Base-by-base conservation (phyloP, 75 land plant genomes). In the Picea sitchensis region DNA sequence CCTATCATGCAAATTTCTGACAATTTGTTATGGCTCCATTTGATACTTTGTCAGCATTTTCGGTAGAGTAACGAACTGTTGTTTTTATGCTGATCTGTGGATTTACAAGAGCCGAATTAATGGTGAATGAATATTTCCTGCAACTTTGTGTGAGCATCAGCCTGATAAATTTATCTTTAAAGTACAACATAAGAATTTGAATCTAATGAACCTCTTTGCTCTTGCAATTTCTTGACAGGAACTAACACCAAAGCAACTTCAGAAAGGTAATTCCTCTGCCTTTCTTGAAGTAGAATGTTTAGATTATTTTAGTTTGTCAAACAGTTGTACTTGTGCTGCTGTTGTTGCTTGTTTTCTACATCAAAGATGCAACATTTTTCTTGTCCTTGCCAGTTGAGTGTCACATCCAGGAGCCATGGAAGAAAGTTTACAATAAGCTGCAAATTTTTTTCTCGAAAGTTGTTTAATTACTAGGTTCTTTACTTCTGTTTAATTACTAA, bases 221-320 rank as follows among this genome's bases (percentile, higher is more conserved):
- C 56, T 18, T 75, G 13, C 11, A 51, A 54, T 58, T 58, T 14
- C 71, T 77, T 80, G 81, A 78, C 85, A 93, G 95, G 93, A 93
- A 32, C 47, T 91, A 71, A 80, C 88, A 59, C 95, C 95, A 2
- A 87, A 84, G 77, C 87, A 94, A 75, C 92, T 94, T 38, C 96
- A 94, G 75, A 87, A 92, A 67, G 94, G 96, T 94, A 81, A 59
- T 54, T n/a, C 78, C 86, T 80, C 67, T 68, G 20, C 8, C 15
- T 63, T 41, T 30, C 31, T 15, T 21, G 61, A 69, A 59, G 5
- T 77, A 58, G 5, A 54, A 54, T 57, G 15, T 76, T 57, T 13
- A 76, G 38, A 44, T 31, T 32, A 26, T 51, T 60, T 47, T 59
- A 26, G 2, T 69, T 32, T 30, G 56, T 15, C 23, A 71, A 32